Evolutionary conservation across 2,329 filamentous ascomycete species (phyloP).

Genomic region (Arthrobotrys iridis): DNA sequence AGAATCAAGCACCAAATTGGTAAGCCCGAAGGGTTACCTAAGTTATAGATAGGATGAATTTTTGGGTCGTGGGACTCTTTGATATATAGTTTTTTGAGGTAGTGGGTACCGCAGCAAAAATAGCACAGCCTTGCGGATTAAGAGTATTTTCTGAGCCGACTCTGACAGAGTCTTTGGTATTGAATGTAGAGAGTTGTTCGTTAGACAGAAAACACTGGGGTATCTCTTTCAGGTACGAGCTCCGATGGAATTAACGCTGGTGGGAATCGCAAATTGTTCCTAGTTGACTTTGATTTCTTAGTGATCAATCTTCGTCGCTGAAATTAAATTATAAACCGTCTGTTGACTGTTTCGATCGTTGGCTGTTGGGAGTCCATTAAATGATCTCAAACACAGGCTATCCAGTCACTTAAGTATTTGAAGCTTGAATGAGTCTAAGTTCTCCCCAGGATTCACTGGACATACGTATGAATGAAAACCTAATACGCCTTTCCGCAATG

Average conservation of each 20-base stretch:
- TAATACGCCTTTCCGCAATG: constrained; percentile 34
- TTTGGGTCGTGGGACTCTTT: neutral
- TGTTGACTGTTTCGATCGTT: constrained; percentile 2
- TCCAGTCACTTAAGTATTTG: constrained; percentile 49
- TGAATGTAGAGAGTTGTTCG: neutral
- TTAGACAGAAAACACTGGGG: neutral
- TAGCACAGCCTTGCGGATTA: constrained; percentile 17
- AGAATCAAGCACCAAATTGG: constrained; percentile 19
- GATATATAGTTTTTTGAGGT: neutral
- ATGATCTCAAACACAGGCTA: constrained; percentile 1
- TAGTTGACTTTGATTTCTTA: constrained; percentile 11
- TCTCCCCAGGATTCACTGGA: constrained; percentile 36
- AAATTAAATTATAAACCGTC: no score
- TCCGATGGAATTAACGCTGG: constrained; percentile 22
- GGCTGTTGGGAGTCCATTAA: constrained; percentile 17
- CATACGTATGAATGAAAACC: constrained; percentile 11
- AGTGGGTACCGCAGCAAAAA: constrained; percentile 28
- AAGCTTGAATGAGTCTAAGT: constrained; percentile 44
- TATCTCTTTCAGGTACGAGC: constrained; percentile 11
- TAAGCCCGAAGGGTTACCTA: constrained; percentile 44
- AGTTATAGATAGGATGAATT: neutral
- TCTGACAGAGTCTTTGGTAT: constrained; percentile 18
- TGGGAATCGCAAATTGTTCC: constrained; percentile 7
- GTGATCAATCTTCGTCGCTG: constrained; percentile 4
- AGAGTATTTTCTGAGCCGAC: constrained; percentile 1